Evolutionary conservation across 2,329 filamentous ascomycete species (phyloP).

Genomic region (Aspergillus vadensis): DNA sequence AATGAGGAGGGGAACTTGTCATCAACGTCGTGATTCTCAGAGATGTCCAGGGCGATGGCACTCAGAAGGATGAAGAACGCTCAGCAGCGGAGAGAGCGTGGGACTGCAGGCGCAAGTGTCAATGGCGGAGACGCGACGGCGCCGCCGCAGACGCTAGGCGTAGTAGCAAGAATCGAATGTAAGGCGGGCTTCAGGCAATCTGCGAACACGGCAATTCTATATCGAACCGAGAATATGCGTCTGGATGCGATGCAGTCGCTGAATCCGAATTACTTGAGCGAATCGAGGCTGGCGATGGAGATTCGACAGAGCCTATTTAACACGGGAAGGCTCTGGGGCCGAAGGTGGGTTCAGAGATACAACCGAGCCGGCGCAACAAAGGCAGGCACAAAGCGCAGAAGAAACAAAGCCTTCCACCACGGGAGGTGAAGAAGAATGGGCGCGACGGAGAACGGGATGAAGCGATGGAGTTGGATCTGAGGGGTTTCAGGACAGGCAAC

Average conservation of each 20-base stretch:
- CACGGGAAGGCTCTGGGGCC: background rate
- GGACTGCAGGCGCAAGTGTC: slow-evolving; percentile 10
- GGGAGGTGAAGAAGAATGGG: background rate
- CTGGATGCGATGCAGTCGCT: background rate
- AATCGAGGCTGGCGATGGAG: background rate
- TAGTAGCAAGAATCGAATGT: slow-evolving; percentile 9
- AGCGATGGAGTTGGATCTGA: background rate
- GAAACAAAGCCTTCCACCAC: background rate
- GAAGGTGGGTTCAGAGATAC: background rate
- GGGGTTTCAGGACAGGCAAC: background rate
- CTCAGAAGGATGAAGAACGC: slow-evolving; percentile 8
- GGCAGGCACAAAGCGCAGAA: background rate
- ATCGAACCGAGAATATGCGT: background rate
- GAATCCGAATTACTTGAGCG: background rate
- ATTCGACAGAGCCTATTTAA: background rate
- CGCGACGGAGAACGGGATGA: background rate
- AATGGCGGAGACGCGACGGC: slow-evolving; percentile 20
- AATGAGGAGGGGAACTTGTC: slow-evolving; percentile 14
- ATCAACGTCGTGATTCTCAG: slow-evolving; percentile 18
- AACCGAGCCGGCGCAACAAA: background rate
- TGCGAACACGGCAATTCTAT: background rate
- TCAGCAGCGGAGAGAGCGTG: slow-evolving; percentile 4
- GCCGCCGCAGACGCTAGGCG: slow-evolving; percentile 17
- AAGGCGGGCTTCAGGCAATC: slow-evolving; percentile 5
- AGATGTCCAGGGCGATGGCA: slow-evolving; percentile 9